Conservation (phyloP, 441 rosid genomes). For the Gossypium lobatum region DNA sequence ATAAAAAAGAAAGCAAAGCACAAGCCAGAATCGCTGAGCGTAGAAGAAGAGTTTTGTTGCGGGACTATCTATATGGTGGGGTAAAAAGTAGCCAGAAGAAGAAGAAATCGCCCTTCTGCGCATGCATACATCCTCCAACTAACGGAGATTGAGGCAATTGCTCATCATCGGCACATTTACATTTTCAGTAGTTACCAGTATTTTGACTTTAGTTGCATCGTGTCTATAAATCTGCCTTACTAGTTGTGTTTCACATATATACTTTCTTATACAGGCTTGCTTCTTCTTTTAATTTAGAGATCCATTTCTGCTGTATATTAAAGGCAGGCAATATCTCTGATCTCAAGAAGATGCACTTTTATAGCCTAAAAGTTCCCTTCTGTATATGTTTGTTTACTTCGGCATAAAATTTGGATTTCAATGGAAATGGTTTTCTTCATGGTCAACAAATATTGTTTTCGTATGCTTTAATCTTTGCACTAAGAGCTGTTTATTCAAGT, state of each 20-base stretch:
- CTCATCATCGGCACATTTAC: constrained; percentile 8
- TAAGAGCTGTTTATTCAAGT: background rate
- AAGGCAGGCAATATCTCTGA: constrained; percentile 18
- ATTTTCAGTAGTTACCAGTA: constrained; percentile 3
- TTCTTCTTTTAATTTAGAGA: constrained; percentile 21
- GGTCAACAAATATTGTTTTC: background rate
- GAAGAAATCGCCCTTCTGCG: constrained; percentile 58
- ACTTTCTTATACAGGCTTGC: constrained; percentile 16
- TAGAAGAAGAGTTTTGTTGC: constrained; percentile 56
- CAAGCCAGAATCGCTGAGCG: constrained; percentile 38
- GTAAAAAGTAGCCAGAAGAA: constrained; percentile 40
- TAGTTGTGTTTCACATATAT: constrained; percentile 7
- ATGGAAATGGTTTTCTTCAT: background rate
- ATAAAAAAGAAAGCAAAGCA: constrained; percentile 48
- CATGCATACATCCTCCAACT: constrained; percentile 71
- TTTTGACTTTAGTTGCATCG: constrained; percentile 15
- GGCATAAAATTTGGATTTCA: background rate
- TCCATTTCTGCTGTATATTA: constrained; percentile 27
- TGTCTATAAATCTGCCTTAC: constrained; percentile 27
- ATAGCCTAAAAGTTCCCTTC: constrained; percentile 4
- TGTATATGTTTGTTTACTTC: background rate
- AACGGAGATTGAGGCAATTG: constrained; percentile 38
- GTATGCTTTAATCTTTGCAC: constrained; percentile 1
- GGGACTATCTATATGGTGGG: constrained; percentile 75
- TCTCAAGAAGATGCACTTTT: constrained; percentile 20